These are phyloP conservation scores for Pseudovirgaria hyperparasitica DNA, from an alignment of 2,329 filamentous ascomycete genomes.

Conservation along the genomic window DNA sequence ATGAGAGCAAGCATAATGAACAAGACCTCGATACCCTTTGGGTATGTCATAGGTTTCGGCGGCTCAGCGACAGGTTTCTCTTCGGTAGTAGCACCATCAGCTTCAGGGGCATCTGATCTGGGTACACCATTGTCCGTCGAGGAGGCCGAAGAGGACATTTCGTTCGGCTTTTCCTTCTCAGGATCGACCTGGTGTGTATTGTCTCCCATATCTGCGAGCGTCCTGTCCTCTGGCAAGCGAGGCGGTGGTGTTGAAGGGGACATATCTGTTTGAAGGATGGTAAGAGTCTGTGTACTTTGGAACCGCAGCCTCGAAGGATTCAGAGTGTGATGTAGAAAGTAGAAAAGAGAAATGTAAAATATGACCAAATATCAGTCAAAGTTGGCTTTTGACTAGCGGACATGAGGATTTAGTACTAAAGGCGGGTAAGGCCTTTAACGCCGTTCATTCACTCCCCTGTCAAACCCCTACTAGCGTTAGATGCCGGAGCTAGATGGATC, in stretches of 20 bases:
- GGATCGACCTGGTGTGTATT: constrained; percentile 2
- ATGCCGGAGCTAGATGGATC: constrained; percentile 3
- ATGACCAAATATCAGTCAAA: constrained; percentile 2
- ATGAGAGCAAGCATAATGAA: constrained; percentile 11
- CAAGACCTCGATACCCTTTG: constrained; percentile 9
- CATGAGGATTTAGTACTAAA: no score
- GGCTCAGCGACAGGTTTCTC: constrained; percentile 2
- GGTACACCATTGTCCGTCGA: constrained; percentile 6
- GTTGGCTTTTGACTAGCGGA: constrained; percentile 1
- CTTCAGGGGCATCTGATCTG: constrained; percentile 2
- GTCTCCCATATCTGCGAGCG: constrained; percentile 2
- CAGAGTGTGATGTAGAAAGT: constrained; percentile 1
- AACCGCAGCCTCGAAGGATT: constrained; percentile 1
- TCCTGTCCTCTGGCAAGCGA: constrained; percentile 1
- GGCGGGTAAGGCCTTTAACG: no score
- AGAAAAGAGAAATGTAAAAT: neutral
- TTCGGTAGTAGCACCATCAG: constrained; percentile 4
- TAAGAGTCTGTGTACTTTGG: constrained; percentile 1
- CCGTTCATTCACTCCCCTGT: constrained; percentile 1
- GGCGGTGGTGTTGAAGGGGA: constrained; percentile 1
- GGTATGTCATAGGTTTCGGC: constrained; percentile 7
- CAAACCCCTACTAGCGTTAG: constrained; percentile 3
- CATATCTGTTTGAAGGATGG: constrained; percentile 1
- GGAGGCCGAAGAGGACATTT: constrained; percentile 4
- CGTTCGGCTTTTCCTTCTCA: constrained; percentile 3